Evolutionary conservation across 2,329 filamentous ascomycete genomes (phyloP), one percentile per base, ranked within the genome.

Genomic region (Lasiodiplodia gonubiensis): DNA sequence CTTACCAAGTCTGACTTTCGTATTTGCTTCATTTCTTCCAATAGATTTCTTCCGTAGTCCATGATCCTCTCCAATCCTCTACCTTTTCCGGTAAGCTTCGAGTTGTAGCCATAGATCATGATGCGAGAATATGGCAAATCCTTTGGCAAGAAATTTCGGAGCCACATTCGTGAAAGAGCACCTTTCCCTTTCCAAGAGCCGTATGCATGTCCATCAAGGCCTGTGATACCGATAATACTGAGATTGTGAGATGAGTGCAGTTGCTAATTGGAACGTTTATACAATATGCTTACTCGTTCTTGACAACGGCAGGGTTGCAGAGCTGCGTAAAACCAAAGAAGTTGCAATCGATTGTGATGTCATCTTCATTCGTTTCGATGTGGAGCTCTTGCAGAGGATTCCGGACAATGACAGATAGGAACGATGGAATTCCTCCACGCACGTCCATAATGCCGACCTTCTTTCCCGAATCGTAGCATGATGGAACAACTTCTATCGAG

Each of bases 21-120:
- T 11, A 59, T 16, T n/a, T 46, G 35, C 3, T 42, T 42, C 3
- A 42, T 23, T 2, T 59, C 37, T 18, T 42, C 35, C 3, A 59
- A 6, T 3, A 59, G 46, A 14, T 5, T 11, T 10, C 54, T 25
- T 8, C 53, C 57, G 33, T 72, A 73, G 35, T 73, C 72, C 14
- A 68, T 63, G 33, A 74, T 69, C 2, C 70, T 74, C 55, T 74
- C 66, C 7, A 74, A 64, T 10, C 70, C 71, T 54, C 71, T 69
- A 48, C 68, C 73, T 11, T n/a, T 23, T 18, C 33, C 30, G 12
- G 67, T 71, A 5, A 79, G 67, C 64, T 75, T 77, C 21, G 77
- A 75, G 67, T 79, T 75, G 67, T 79, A 79, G 2, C 78, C 76
- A 63, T 78, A 78, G 33, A 73, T 77, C 72, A 78, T 76, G 0